Evolutionary conservation across 1,284 basidiomycete genomes (phyloP).

Genomic region (Phellopilus nigrolimitatus): DNA sequence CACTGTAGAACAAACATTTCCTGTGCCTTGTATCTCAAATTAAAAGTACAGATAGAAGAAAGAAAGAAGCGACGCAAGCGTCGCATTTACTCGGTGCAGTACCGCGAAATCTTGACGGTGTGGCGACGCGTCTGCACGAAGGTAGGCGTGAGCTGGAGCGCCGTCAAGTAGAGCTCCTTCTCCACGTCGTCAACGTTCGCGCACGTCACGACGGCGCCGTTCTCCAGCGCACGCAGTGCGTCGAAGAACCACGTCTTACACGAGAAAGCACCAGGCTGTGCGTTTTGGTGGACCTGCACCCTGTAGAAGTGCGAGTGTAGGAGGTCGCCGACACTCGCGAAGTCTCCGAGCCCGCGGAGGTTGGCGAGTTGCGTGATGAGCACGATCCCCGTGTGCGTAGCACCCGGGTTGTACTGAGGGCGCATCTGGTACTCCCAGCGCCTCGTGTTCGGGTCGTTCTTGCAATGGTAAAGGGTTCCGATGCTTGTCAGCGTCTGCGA

Average conservation of each 20-base stretch:
- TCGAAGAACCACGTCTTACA: background rate
- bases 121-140: background rate
- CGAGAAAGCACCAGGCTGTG: background rate
- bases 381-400: background rate
- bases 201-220: background rate
- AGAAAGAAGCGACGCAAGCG: background rate
- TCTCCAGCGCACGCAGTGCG: background rate
- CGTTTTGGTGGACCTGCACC: background rate
- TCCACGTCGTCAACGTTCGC: background rate
- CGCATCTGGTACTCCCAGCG: background rate
- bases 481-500: background rate
- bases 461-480: background rate
- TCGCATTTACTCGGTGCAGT: background rate
- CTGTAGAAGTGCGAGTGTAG: background rate
- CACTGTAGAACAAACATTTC: too few relatives aligned
- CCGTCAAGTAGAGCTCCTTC: background rate
- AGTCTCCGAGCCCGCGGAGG: background rate
- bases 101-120: background rate
- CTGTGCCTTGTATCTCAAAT: too few relatives aligned
- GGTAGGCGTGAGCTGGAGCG: background rate
- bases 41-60: too few relatives aligned
- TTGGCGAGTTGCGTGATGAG: background rate
- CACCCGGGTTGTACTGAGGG: background rate
- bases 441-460: background rate
- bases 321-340: background rate